These are phyloP conservation scores for Noccaea bulbosa DNA, from an alignment of 345 rosid genomes.

Conservation along the genomic window DNA sequence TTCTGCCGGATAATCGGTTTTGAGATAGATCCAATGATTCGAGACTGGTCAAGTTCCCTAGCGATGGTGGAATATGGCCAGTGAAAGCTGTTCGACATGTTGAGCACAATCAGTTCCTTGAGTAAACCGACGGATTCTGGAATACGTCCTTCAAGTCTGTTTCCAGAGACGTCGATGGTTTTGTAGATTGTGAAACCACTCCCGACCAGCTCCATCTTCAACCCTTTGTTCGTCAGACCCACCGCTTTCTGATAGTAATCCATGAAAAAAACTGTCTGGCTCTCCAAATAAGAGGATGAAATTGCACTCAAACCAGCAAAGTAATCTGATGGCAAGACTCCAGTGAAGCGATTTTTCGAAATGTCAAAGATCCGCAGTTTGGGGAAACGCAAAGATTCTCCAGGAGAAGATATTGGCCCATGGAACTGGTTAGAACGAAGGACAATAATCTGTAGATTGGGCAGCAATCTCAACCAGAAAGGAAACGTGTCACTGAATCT, in stretches of 20 bases:
- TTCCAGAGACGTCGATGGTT: constrained; percentile 27
- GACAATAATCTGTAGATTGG: constrained; percentile 50
- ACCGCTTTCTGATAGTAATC: constrained; percentile 10
- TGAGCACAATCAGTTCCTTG: constrained; percentile 23
- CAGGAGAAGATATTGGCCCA: constrained; percentile 44
- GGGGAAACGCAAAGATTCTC: constrained; percentile 10
- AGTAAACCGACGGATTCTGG: constrained; percentile 24
- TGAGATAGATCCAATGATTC: constrained; percentile 34
- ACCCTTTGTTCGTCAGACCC: constrained; percentile 20
- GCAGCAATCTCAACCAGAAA: constrained; percentile 40
- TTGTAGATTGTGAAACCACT: constrained; percentile 23
- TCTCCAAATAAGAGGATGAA: neutral
- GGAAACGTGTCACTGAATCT: constrained; percentile 47
- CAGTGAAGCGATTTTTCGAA: constrained; percentile 44
- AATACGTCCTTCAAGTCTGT: constrained; percentile 20
- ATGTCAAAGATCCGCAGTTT: constrained; percentile 56
- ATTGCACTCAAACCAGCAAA: constrained; percentile 30
- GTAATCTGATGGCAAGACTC: constrained; percentile 27
- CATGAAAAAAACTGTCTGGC: constrained; percentile 16
- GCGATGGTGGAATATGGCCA: constrained; percentile 21
- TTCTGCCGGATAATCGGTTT: constrained; percentile 17
- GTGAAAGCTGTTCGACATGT: constrained; percentile 37
- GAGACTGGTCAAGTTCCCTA: constrained; percentile 30
- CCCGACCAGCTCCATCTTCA: constrained; percentile 4
- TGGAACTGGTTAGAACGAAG: constrained; percentile 52